phyloP scores from a whole-genome alignment of 2,329 filamentous ascomycete species.

The Colletotrichum coccodes region DNA sequence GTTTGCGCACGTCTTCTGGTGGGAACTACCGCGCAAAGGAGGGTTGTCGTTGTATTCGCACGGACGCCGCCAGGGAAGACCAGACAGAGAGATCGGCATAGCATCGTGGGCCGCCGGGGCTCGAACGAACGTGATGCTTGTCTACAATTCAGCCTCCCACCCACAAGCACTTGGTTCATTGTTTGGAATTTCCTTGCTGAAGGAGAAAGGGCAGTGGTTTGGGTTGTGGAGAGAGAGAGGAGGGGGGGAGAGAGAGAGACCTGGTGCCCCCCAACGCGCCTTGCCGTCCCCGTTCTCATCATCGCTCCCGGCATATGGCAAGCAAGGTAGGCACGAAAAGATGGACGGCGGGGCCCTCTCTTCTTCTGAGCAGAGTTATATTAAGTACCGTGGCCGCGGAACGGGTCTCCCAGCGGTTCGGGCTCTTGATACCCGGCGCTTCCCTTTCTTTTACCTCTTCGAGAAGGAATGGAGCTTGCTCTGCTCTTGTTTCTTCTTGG shows the following conservation, averaged over 20 bases:
- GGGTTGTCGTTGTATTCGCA: constrained; percentile 25
- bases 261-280: not conserved
- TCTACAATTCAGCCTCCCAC: not conserved
- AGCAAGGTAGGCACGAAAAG: not conserved
- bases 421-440: not conserved
- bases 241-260: not conserved
- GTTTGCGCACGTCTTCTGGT: not conserved
- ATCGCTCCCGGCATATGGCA: not conserved
- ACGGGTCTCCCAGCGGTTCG: not conserved
- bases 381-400: not conserved
- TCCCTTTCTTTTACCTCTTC: not conserved
- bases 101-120: not conserved
- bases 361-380: not conserved
- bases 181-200: not conserved
- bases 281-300: not conserved
- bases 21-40: not conserved
- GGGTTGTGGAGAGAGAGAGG: constrained; percentile 17
- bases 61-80: not conserved
- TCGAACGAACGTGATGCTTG: constrained; percentile 4
- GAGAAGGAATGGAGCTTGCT: constrained; percentile 22
- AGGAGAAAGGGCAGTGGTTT: constrained; percentile 17
- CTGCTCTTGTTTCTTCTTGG: not conserved
- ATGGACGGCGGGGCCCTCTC: not conserved
- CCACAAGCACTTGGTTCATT: not conserved
- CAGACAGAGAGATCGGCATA: constrained; percentile 1